Evolutionary conservation across 2,329 filamentous ascomycete genomes (phyloP), one percentile per base, ranked within the genome.

Genomic region (Penicillium sp.): DNA sequence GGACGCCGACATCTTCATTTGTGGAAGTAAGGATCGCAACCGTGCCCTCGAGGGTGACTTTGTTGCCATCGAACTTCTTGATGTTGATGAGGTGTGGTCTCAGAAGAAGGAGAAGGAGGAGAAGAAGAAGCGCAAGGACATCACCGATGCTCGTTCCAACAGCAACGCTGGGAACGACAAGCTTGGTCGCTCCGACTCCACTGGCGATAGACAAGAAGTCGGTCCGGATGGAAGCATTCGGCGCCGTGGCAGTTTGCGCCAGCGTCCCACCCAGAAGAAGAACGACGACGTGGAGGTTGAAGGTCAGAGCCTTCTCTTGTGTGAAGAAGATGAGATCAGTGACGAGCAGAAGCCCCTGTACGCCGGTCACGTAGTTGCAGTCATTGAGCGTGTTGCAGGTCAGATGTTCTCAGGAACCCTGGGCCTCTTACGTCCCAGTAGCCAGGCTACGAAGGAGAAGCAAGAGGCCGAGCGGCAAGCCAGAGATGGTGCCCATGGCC

Each of bases 111-210:
- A 99, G 75, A 99, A 99, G 75, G 94, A 99, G 77, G 94, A 99
- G 75, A 99, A 99, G 84, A 99, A 99, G 85, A 99, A 97, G 81
- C 90, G 94, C 74, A 99, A 99, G 81, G 94, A 99, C 69, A 96
- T 97, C 55, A 95, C 92, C 32, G 94, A 97, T 71, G 92, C 90
- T 55, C 87, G 93, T 61, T 85, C 85, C 61, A 88, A 88, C 58
- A 88, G 84, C 61, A 90, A 86, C 67, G 88, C 88, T 60, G 86
- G 86, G 58, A 86, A 83, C 66, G 83, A 86, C 72, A 85, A 78
- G 77, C 78, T 70, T 71, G 83, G 76, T 73, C 74, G 77, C 47
- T 77, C 74, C 71, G 83, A 88, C 70, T 82, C 83, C 40, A 85
- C 82, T 64, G 83, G 83, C 55, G 87, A 88, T 50, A 84, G 87